Conservation (phyloP, 805 yeast genomes). For the Alloascoidea hylecoeti region DNA sequence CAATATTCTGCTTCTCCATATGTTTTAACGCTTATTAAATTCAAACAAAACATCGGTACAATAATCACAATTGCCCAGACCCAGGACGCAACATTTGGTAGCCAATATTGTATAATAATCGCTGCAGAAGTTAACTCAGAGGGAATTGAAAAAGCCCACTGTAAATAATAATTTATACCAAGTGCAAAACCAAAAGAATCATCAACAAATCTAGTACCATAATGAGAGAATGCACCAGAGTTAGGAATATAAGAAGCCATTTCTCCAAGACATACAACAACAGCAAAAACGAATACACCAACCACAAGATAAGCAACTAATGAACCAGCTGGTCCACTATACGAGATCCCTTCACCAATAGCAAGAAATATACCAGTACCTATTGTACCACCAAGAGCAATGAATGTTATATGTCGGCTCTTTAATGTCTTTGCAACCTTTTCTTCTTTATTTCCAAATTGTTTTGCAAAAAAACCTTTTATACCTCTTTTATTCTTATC, state of each 20-base stretch:
- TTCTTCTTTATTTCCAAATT: background rate
- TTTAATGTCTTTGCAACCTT: background rate
- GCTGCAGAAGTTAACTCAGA: slow-evolving; percentile 63
- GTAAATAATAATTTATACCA: slow-evolving; percentile 54
- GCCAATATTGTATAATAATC: slow-evolving; percentile 23
- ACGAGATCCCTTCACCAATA: slow-evolving; percentile 10
- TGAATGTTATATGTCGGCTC: background rate
- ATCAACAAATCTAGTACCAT: slow-evolving; percentile 55
- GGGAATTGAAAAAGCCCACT: slow-evolving; percentile 53
- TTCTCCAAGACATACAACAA: background rate
- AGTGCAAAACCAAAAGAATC: slow-evolving; percentile 67
- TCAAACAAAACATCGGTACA: slow-evolving; percentile 20
- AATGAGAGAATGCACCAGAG: background rate
- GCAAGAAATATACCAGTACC: slow-evolving; percentile 3
- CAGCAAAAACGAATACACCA: background rate
- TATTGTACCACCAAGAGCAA: background rate
- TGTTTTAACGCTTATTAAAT: slow-evolving; percentile 37
- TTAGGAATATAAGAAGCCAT: background rate
- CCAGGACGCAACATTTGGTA: slow-evolving; percentile 1
- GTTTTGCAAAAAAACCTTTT: too few species aligned
- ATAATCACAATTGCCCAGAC: background rate
- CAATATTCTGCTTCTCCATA: slow-evolving; percentile 40
- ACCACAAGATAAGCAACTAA: slow-evolving; percentile 17
- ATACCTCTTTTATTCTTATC: too few species aligned
- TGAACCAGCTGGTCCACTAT: slow-evolving; percentile 16